Base-by-base conservation (phyloP, 1,139 yeast genomes). In the Debaryomyces robertsiae region DNA sequence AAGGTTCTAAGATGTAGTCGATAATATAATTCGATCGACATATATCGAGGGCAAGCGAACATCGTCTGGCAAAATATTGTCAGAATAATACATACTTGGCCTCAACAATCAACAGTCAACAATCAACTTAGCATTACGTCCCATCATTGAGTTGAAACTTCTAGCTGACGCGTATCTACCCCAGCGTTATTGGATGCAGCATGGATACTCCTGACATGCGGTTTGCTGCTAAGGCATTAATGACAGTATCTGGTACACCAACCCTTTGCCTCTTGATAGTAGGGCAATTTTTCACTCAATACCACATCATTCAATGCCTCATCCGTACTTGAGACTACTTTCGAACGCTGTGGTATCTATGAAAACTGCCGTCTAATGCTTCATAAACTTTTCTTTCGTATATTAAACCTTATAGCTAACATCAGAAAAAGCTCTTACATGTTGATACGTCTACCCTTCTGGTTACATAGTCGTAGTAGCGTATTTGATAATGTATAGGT, bases 161-260 rank as follows among this genome's bases (percentile, higher is more conserved):
- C 68, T 60, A 1, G 79, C 69, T 7, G 80, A 60, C 9, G 76
- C 77, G 38, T 65, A 41, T 74, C 76, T 13, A 70, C 56, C 6
- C 79, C 79, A n/a, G 77, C 78, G 49, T 74, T 74, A 55, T 74
- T 74, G 17, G 79, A 73, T 2, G 72, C 78, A 2, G 73, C 76
- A 5, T 76, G 70, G 29, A 74, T 57, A 43, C 67, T 58, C 13
- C 48, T 55, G 35, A 74, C 56, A 1, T 61, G 59, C 2, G 64
- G 53, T 28, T 57, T 22, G 59, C 48, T 16, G 59, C 50, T 29
- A 74, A 55, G 25, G 67, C 78, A 37, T 65, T 57, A 39, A 74
- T 67, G 27, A 73, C 55, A 3, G 76, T 71, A 36, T 73, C 76
- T 4, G 79, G 76, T 6, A 73, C 65, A 5, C 79, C 79, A 73